Conservation (phyloP, 1,284 basidiomycete genomes). For the Ustilago curta region DNA sequence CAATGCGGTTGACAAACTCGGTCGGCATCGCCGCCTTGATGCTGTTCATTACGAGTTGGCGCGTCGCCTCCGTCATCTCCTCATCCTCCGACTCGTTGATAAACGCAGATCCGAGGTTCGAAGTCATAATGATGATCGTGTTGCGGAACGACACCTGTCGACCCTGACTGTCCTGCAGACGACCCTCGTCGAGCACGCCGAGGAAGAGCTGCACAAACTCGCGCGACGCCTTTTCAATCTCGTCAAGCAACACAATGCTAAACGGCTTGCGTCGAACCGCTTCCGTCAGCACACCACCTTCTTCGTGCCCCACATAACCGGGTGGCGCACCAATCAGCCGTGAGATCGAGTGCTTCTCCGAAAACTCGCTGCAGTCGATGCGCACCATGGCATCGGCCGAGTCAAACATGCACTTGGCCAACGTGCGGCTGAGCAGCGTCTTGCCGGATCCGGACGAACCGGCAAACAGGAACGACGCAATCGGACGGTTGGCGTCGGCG, state of each 20-base stretch:
- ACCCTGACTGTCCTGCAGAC: constrained; percentile 76
- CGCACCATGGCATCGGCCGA: constrained; percentile 73
- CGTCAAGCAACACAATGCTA: constrained; percentile 69
- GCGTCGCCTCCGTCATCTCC: constrained; percentile 71
- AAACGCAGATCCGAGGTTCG: constrained; percentile 73
- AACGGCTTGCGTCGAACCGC: constrained; percentile 69
- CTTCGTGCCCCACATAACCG: constrained; percentile 88
- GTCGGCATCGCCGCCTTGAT: constrained; percentile 73
- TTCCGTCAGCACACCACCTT: constrained; percentile 78
- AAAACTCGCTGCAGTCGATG: constrained; percentile 73
- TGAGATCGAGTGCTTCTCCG: constrained; percentile 73
- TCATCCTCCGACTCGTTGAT: constrained; percentile 73
- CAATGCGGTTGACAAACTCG: constrained; percentile 74
- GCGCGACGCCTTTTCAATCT: constrained; percentile 79
- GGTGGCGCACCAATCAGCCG: constrained; percentile 73
- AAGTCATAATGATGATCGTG: constrained; percentile 71
- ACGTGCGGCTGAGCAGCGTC: constrained; percentile 72
- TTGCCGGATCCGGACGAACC: constrained; percentile 73
- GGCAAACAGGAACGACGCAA: constrained; percentile 73
- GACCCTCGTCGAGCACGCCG: constrained; percentile 89
- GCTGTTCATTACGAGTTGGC: constrained; percentile 71
- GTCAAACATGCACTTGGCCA: constrained; percentile 73
- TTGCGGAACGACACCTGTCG: constrained; percentile 67
- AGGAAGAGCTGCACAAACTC: constrained; percentile 90
- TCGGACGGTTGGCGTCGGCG: constrained; percentile 73